Evolutionary conservation across 306 rosid genomes (phyloP).

Genomic region (Macrotyloma uniflorum): DNA sequence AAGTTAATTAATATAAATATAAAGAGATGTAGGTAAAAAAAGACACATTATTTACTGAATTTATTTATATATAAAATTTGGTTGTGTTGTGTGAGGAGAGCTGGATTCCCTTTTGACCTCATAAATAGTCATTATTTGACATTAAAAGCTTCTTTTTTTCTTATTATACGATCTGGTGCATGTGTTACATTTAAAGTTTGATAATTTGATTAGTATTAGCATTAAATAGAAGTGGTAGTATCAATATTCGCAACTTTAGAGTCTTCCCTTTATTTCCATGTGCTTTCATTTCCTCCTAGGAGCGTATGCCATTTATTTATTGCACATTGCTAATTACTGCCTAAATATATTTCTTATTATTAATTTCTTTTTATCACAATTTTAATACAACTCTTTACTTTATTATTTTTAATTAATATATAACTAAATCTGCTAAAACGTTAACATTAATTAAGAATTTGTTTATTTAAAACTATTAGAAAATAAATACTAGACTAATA

Average conservation of each 20-base stretch:
- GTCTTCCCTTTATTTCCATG: constrained; percentile 16
- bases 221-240: constrained; percentile 18
- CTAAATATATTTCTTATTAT: too few species aligned
- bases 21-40: too few species aligned
- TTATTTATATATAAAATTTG: background rate
- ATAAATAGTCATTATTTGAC: constrained; percentile 27
- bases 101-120: constrained; percentile 35
- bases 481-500: too few species aligned
- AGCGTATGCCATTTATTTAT: background rate
- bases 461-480: too few species aligned
- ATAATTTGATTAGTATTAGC: constrained; percentile 22
- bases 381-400: too few species aligned
- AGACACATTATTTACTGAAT: too few species aligned
- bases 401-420: too few species aligned
- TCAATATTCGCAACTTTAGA: constrained; percentile 34
- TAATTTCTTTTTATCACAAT: too few species aligned
- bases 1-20: too few species aligned
- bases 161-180: constrained; percentile 14
- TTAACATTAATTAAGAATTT: too few species aligned
- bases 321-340: too few species aligned
- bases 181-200: constrained; percentile 27
- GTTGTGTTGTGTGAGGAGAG: constrained; percentile 29
- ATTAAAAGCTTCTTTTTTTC: constrained; percentile 21
- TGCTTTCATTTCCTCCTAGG: constrained; percentile 36
- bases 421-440: too few species aligned